Percentiles rank a stretch among this genome's conserved stretches.
These are phyloP conservation scores for Picea mariana DNA, from an alignment of 83 land plant genomes.

Conservation along the genomic window DNA sequence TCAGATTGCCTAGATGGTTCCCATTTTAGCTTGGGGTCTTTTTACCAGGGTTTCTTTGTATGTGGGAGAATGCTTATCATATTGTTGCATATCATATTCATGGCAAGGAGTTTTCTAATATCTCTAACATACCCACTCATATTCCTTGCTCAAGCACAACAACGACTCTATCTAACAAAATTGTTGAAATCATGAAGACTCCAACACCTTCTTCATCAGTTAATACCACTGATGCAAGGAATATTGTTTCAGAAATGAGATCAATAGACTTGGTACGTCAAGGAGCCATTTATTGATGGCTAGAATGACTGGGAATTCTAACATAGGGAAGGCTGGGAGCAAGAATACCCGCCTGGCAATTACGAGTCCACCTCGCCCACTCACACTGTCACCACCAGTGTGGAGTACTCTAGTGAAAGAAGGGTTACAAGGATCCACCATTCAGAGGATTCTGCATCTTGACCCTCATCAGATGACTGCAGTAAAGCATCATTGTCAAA, in stretches of 20 bases:
- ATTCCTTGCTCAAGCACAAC: neutral
- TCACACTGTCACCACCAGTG: conserved; percentile 42
- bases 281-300: too few species aligned
- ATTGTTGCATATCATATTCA: conserved; percentile 42
- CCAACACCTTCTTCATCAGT: too few species aligned
- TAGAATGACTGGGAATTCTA: too few species aligned
- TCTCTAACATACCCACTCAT: neutral
- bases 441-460: conserved; percentile 26
- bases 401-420: conserved; percentile 38
- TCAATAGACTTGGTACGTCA: too few species aligned
- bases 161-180: neutral
- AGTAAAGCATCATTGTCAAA: conserved; percentile 45
- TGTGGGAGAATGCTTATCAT: conserved; percentile 66
- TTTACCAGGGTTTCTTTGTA: neutral
- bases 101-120: conserved; percentile 26
- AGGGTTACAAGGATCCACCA: conserved; percentile 24
- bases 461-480: conserved; percentile 35
- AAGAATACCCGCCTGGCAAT: conserved; percentile 22
- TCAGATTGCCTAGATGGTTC: too few species aligned
- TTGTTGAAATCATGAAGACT: neutral
- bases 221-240: too few species aligned
- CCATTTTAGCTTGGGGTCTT: too few species aligned
- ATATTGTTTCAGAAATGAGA: too few species aligned
- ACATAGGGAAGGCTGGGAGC: conserved; percentile 15
- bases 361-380: conserved; percentile 28